A percentile compares a stretch with the other conserved stretches of the same genome.
phyloP scores from a whole-genome alignment of 1,284 basidiomycete genomes.

The Pseudozyma pruni region DNA sequence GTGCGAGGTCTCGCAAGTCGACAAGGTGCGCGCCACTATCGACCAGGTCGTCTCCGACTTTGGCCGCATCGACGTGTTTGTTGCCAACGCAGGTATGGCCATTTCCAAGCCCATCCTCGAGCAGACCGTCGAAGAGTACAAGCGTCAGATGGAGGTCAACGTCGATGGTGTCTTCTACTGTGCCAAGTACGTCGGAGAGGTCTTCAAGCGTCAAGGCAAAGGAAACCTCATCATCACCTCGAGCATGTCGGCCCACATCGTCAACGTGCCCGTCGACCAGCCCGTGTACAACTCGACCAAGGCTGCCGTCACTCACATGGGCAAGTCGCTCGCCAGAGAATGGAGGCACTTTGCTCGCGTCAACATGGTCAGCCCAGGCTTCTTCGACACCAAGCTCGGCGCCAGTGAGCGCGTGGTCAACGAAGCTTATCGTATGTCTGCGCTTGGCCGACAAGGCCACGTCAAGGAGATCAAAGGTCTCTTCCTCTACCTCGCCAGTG shows the following conservation, averaged over 20 bases:
- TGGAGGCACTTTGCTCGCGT: slow-evolving; percentile 66
- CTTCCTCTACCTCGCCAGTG: slow-evolving; percentile 58
- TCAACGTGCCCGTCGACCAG: slow-evolving; percentile 59
- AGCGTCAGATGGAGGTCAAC: slow-evolving; percentile 60
- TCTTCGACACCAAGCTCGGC: slow-evolving; percentile 65
- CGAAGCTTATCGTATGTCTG: slow-evolving; percentile 55
- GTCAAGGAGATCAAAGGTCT: slow-evolving; percentile 65
- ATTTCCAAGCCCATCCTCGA: slow-evolving; percentile 49
- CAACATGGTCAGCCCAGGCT: slow-evolving; percentile 67
- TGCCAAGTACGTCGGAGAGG: slow-evolving; percentile 56
- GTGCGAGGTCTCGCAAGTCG: slow-evolving; percentile 52
- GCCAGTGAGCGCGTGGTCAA: slow-evolving; percentile 42
- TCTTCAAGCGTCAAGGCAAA: slow-evolving; percentile 65
- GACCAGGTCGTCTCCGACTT: slow-evolving; percentile 53
- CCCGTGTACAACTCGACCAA: slow-evolving; percentile 57
- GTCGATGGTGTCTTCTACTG: slow-evolving; percentile 56
- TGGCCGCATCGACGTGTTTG: slow-evolving; percentile 54
- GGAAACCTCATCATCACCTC: slow-evolving; percentile 63
- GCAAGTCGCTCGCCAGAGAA: slow-evolving; percentile 55
- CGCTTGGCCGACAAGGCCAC: slow-evolving; percentile 60
- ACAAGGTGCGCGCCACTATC: slow-evolving; percentile 36
- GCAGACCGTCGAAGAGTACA: slow-evolving; percentile 55
- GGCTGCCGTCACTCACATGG: slow-evolving; percentile 59
- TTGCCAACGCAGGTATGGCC: slow-evolving; percentile 52
- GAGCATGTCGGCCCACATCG: slow-evolving; percentile 58